phyloP scores from a whole-genome alignment of 2,329 filamentous ascomycete species.

The Fusarium drepaniforme region DNA sequence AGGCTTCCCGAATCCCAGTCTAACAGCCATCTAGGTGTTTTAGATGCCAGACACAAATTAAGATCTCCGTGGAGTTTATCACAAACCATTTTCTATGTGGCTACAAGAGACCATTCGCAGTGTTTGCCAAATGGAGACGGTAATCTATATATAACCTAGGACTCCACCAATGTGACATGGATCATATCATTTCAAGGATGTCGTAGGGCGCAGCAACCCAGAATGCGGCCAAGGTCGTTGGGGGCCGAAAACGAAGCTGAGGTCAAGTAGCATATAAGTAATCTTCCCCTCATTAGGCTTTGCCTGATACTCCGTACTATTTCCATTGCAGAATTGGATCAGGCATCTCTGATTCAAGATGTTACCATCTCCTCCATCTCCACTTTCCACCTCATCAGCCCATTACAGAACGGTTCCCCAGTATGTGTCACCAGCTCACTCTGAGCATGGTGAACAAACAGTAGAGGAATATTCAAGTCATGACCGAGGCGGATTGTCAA shows the following conservation, averaged over 20 bases:
- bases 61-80: too few species aligned
- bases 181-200: neutral
- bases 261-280: neutral
- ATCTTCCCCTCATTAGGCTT: neutral
- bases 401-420: neutral
- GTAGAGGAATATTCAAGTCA: neutral
- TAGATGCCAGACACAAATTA: too few species aligned
- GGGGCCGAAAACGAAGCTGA: neutral
- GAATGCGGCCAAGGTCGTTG: neutral
- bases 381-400: neutral
- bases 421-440: neutral
- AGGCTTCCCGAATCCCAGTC: too few species aligned
- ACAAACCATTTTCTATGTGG: neutral
- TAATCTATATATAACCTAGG: neutral
- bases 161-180: neutral
- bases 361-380: neutral
- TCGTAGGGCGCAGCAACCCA: neutral
- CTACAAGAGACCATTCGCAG: neutral
- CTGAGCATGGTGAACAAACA: neutral
- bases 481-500: neutral
- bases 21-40: too few species aligned
- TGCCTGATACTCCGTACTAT: neutral
- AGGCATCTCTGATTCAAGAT: neutral
- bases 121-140: neutral
- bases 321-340: neutral